A percentile compares a stretch with the other conserved stretches of the same genome.
Conservation (phyloP, 2,329 filamentous ascomycete genomes). For the Massarina eburnea region DNA sequence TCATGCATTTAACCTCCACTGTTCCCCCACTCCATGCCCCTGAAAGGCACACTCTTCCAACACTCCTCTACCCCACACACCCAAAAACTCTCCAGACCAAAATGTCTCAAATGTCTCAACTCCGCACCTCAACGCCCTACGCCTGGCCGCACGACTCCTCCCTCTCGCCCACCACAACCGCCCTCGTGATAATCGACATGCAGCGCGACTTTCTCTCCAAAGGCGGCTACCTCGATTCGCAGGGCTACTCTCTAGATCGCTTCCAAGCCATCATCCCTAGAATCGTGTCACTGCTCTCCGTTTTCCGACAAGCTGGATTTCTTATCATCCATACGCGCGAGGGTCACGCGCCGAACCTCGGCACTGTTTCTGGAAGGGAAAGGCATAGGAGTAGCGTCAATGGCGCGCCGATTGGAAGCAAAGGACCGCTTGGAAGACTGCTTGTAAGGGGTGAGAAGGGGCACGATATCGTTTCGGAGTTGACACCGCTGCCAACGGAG, state of each 20-base stretch:
- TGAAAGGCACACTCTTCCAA: background rate
- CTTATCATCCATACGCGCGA: conserved; percentile 55
- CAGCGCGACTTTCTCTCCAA: conserved; percentile 56
- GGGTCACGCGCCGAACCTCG: conserved; percentile 57
- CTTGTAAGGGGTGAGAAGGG: conserved; percentile 60
- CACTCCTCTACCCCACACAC: background rate
- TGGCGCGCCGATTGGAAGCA: conserved; percentile 53
- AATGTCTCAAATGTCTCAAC: conserved; percentile 15
- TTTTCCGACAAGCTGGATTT: conserved; percentile 45
- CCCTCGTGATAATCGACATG: conserved; percentile 59
- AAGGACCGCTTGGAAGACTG: conserved; percentile 59
- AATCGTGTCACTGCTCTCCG: conserved; percentile 44
- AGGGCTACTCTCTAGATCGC: conserved; percentile 48
- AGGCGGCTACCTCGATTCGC: conserved; percentile 53
- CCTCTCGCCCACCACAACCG: conserved; percentile 48
- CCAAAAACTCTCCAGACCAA: background rate
- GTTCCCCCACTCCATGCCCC: no score
- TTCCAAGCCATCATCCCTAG: conserved; percentile 50
- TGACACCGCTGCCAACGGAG: conserved; percentile 51
- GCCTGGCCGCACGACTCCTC: conserved; percentile 45
- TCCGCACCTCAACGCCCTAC: conserved; percentile 37
- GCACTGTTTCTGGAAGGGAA: conserved; percentile 59
- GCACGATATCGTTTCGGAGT: conserved; percentile 59
- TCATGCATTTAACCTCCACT: no score
- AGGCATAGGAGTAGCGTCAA: conserved; percentile 56